Evolutionary conservation across 306 rosid species (phyloP).

Genomic region (Medicago lupulina): DNA sequence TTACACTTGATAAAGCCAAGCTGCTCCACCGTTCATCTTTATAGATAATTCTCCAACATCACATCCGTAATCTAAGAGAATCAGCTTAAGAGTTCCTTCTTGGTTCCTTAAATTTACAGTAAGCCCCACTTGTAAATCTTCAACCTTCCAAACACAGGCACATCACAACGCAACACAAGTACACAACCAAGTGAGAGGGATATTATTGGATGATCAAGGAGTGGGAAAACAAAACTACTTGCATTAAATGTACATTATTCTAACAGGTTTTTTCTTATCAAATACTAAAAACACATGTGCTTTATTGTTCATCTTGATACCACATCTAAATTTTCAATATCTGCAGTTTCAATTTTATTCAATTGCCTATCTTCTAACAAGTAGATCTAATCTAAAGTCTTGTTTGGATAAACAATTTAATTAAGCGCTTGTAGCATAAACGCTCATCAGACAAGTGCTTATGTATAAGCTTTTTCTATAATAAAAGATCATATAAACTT

Average conservation of each 20-base stretch:
- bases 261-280: constrained; percentile 22
- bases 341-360: constrained; percentile 13
- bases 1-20: constrained; percentile 97
- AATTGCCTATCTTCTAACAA: constrained; percentile 1
- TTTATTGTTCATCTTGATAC: background rate
- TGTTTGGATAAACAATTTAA: background rate
- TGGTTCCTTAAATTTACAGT: constrained; percentile 64
- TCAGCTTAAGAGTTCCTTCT: constrained; percentile 71
- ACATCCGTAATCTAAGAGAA: constrained; percentile 70
- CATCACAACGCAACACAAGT: constrained; percentile 37
- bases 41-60: constrained; percentile 63
- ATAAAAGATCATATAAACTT: no score
- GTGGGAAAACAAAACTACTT: background rate
- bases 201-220: constrained; percentile 2
- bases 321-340: background rate
- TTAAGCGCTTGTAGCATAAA: background rate
- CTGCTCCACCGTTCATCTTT: constrained; percentile 79
- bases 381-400: background rate
- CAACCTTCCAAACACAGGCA: constrained; percentile 68
- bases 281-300: constrained; percentile 10
- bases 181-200: constrained; percentile 36
- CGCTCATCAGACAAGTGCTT: background rate
- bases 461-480: background rate
- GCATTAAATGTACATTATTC: background rate
- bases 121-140: constrained; percentile 72